Evolutionary conservation across 345 rosid species (phyloP).

Genomic region (Rhodomyrtus tomentosa): DNA sequence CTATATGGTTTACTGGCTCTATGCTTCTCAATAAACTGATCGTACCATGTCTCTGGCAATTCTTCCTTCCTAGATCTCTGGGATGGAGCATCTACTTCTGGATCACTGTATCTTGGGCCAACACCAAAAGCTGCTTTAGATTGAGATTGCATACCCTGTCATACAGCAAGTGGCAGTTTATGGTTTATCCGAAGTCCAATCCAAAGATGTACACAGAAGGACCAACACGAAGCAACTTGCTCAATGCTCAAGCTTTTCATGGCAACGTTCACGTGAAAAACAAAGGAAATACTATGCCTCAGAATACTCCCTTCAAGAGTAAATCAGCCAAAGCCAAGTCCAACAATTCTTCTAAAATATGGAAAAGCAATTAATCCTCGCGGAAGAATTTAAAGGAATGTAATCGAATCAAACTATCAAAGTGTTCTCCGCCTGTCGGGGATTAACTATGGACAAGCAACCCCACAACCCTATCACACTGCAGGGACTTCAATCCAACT

Average conservation of each 20-base stretch:
- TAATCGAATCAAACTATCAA: background rate
- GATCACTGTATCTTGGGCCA: constrained; percentile 41
- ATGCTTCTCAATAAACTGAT: constrained; percentile 59
- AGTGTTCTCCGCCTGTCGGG: background rate
- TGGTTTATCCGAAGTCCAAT: background rate
- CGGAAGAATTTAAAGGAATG: background rate
- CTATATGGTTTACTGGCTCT: constrained; percentile 40
- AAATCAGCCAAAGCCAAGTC: background rate
- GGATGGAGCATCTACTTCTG: constrained; percentile 38
- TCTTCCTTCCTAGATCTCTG: constrained; percentile 71
- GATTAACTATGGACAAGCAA: background rate
- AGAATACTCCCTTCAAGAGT: background rate
- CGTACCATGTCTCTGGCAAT: constrained; percentile 87
- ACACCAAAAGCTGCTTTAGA: constrained; percentile 30
- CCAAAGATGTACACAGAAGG: background rate
- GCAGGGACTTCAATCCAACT: background rate
- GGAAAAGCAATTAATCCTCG: background rate
- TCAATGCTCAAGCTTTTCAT: background rate
- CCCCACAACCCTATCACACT: background rate
- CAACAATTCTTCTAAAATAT: background rate
- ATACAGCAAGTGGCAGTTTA: background rate
- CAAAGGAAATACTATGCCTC: background rate
- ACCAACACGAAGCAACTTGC: background rate
- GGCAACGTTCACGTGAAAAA: background rate
- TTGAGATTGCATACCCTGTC: constrained; percentile 26